Percentiles rank a stretch among this genome's conserved stretches.
These are phyloP conservation scores for Kodamaea suecica DNA, from an alignment of 1,139 yeast genomes.

Conservation along the genomic window DNA sequence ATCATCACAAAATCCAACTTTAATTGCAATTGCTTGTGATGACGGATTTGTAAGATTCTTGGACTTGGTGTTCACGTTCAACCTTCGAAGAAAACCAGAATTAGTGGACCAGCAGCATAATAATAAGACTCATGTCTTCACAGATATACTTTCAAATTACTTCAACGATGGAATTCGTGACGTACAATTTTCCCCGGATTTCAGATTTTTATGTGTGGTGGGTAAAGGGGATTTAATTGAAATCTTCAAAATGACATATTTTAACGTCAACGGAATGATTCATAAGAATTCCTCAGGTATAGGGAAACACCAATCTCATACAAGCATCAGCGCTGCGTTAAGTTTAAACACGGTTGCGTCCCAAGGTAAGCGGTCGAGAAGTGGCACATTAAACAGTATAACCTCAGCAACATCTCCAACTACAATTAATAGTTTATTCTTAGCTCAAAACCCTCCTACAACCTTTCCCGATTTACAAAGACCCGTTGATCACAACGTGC, in stretches of 20 bases:
- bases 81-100: constrained; percentile 6
- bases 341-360: constrained; percentile 4
- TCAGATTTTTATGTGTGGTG: constrained; percentile 53
- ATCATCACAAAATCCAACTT: constrained; percentile 38
- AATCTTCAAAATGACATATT: constrained; percentile 46
- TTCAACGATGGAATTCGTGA: constrained; percentile 62
- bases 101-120: constrained; percentile 10
- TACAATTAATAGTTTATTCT: constrained; percentile 15
- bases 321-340: constrained; percentile 10
- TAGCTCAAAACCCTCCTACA: constrained; percentile 19
- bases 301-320: constrained; percentile 16
- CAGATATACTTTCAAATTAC: constrained; percentile 64
- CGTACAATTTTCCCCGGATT: constrained; percentile 62
- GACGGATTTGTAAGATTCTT: constrained; percentile 66
- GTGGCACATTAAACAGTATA: constrained; percentile 37
- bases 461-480: constrained; percentile 7
- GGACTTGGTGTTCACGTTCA: constrained; percentile 37
- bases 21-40: constrained; percentile 55
- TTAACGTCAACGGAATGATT: constrained; percentile 35
- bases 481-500: too few species aligned
- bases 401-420: constrained; percentile 16
- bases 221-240: constrained; percentile 62
- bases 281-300: constrained; percentile 15
- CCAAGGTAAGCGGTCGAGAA: constrained; percentile 32
- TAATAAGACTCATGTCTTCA: constrained; percentile 26